These are phyloP conservation scores for Diaporthe sp. DNA, from an alignment of 2,329 filamentous ascomycete species.

Conservation along the genomic window DNA sequence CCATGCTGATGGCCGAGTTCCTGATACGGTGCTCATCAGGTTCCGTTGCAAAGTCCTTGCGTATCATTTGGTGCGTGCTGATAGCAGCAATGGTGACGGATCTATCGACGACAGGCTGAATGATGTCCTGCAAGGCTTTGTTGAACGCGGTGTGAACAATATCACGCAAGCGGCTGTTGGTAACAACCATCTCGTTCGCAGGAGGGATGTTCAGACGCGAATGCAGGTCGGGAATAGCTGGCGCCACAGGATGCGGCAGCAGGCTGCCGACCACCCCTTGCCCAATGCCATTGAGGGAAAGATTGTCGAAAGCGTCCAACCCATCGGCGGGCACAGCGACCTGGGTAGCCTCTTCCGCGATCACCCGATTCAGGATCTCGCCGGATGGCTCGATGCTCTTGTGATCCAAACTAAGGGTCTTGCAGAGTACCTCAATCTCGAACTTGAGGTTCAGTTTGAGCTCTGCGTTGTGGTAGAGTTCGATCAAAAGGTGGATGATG, in stretches of 20 bases:
- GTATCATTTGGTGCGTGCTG: constrained; percentile 92
- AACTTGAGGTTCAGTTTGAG: constrained; percentile 98
- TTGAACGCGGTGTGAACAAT: constrained; percentile 90
- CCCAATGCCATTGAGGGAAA: constrained; percentile 80
- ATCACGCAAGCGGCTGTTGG: constrained; percentile 72
- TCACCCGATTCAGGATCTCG: constrained; percentile 81
- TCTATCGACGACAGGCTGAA: constrained; percentile 95
- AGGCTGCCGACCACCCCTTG: constrained; percentile 77
- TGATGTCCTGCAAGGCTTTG: constrained; percentile 93
- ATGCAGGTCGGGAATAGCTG: constrained; percentile 85
- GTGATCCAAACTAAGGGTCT: constrained; percentile 90
- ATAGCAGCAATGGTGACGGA: constrained; percentile 99
- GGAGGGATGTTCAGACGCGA: constrained; percentile 84
- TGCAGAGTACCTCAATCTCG: constrained; percentile 97
- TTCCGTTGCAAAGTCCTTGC: constrained; percentile 96
- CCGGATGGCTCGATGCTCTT: constrained; percentile 90
- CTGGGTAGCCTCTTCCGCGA: constrained; percentile 70
- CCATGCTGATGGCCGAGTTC: constrained; percentile 90
- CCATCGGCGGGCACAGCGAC: constrained; percentile 74
- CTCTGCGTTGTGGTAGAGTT: constrained; percentile 92
- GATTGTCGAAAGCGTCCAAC: constrained; percentile 84
- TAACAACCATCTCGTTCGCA: constrained; percentile 81
- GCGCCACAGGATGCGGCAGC: constrained; percentile 80
- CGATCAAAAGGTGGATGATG: constrained; percentile 88
- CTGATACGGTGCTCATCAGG: constrained; percentile 88